phyloP scores from a whole-genome alignment of 148 eudicot genomes.

The Camellia lanceoleosa region DNA sequence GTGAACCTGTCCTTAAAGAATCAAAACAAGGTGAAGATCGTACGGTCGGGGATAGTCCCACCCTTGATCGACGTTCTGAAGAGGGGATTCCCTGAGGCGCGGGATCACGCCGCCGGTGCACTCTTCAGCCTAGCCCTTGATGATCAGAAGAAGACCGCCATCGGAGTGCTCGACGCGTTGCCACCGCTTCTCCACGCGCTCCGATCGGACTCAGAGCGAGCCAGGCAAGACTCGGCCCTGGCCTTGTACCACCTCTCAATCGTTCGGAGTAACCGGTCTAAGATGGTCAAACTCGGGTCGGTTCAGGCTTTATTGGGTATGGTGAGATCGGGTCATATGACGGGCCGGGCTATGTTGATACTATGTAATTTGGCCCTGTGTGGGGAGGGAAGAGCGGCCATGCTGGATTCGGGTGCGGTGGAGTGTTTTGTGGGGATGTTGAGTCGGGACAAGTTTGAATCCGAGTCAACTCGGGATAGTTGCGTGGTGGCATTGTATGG shows the following conservation, averaged over 20 bases:
- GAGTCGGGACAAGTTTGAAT: slow-evolving; percentile 39
- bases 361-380: slow-evolving; percentile 68
- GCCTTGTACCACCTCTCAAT: slow-evolving; percentile 77
- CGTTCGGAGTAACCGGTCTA: slow-evolving; percentile 69
- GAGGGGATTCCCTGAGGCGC: slow-evolving; percentile 65
- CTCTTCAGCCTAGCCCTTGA: slow-evolving; percentile 82
- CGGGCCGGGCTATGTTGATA: slow-evolving; percentile 57
- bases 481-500: slow-evolving; percentile 68
- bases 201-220: slow-evolving; percentile 52
- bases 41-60: slow-evolving; percentile 75
- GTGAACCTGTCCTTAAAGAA: slow-evolving; percentile 79
- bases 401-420: slow-evolving; percentile 78
- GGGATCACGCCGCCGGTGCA: slow-evolving; percentile 86
- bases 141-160: slow-evolving; percentile 78
- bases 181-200: slow-evolving; percentile 70
- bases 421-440: slow-evolving; percentile 54
- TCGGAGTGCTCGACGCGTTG: slow-evolving; percentile 79
- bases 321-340: slow-evolving; percentile 56
- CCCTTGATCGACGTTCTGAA: slow-evolving; percentile 63
- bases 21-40: slow-evolving; percentile 78
- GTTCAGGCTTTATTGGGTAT: slow-evolving; percentile 50
- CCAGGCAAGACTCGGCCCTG: slow-evolving; percentile 77
- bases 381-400: slow-evolving; percentile 69
- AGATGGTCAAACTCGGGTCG: slow-evolving; percentile 68
- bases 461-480: slow-evolving; percentile 68